Evolutionary conservation across 495 filamentous ascomycete genomes (phyloP), one percentile per base, ranked within the genome.

Genomic region (Achaetomiella virescens): DNA sequence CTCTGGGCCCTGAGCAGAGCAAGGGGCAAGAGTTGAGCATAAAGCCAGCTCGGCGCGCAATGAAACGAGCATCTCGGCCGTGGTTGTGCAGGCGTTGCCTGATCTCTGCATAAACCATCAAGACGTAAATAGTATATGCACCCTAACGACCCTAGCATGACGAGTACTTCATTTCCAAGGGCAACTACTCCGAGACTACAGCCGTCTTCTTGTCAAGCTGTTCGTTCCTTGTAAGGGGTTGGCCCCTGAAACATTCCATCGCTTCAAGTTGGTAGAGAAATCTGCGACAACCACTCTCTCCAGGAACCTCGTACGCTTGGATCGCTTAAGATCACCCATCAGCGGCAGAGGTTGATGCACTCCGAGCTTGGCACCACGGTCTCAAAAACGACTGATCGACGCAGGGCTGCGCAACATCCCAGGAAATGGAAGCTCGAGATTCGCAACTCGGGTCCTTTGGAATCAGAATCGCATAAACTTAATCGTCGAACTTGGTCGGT

Each of bases 381-480:
- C 37, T 52, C 49, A 52, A 25, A 33, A 31, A n/a, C 43, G 42
- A 48, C 21, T 55, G 53, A 55, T 55, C 53, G 44, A 31, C 53
- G 25, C 36, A 24, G 53, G 44, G 44, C 37, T 31, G 24, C 53
- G n/a, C 27, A 18, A 48, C n/a, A 17, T 40, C 33, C 44, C 41
- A 33, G 38, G n/a, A n/a, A 43, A 42, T 8, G 35, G 22, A 14
- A 20, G 22, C 8, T 29, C 38, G 20, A 24, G n/a, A 31, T n/a
- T 8, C 6, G 14, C 37, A n/a, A 0, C 24, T 8, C 12, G 31
- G 36, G 49, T 31, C 42, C 36, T 33, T 15, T 15, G 6, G n/a
- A 17, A 8, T 24, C 33, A 15, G 2, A 8, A 15, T 12, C 33
- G 49, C 37, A 31, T 43, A 22, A 22, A 22, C 18, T 22, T 12